Evolutionary conservation across 768 basidiomycete species (phyloP).

Genomic region (Tricholoma bakamatsutake): DNA sequence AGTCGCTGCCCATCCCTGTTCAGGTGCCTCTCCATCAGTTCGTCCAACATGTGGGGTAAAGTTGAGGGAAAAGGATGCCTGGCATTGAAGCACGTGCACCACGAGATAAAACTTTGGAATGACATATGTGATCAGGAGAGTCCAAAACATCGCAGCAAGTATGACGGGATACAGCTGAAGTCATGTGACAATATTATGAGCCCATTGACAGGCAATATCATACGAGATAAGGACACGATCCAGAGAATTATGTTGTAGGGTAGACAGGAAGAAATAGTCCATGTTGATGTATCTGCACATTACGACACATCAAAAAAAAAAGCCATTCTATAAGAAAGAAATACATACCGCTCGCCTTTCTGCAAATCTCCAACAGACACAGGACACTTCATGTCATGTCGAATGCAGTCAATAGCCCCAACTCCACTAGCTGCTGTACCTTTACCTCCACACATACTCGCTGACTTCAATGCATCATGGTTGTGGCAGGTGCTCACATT

Average conservation of each 20-base stretch:
- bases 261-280: slow-evolving; percentile 22
- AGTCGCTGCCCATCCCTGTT: slow-evolving; percentile 19
- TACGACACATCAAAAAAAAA: background rate
- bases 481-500: too few species aligned
- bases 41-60: slow-evolving; percentile 14
- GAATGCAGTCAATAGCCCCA: slow-evolving; percentile 8
- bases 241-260: slow-evolving; percentile 10
- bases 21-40: slow-evolving; percentile 15
- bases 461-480: too few species aligned
- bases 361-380: slow-evolving; percentile 7
- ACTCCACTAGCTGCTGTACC: slow-evolving; percentile 8
- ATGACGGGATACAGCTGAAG: slow-evolving; percentile 2
- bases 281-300: background rate
- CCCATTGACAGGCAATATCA: background rate
- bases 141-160: background rate
- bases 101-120: slow-evolving; percentile 28
- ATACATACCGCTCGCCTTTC: too few species aligned
- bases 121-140: slow-evolving; percentile 6
- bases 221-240: slow-evolving; percentile 15
- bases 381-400: slow-evolving; percentile 8
- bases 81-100: slow-evolving; percentile 19
- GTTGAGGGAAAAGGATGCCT: slow-evolving; percentile 16
- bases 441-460: slow-evolving; percentile 5
- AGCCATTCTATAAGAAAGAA: background rate
- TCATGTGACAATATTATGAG: background rate